Percentiles rank a stretch among this genome's conserved stretches.
These are phyloP conservation scores for Pichia terricola DNA, from an alignment of 1,139 yeast species.

Conservation along the genomic window DNA sequence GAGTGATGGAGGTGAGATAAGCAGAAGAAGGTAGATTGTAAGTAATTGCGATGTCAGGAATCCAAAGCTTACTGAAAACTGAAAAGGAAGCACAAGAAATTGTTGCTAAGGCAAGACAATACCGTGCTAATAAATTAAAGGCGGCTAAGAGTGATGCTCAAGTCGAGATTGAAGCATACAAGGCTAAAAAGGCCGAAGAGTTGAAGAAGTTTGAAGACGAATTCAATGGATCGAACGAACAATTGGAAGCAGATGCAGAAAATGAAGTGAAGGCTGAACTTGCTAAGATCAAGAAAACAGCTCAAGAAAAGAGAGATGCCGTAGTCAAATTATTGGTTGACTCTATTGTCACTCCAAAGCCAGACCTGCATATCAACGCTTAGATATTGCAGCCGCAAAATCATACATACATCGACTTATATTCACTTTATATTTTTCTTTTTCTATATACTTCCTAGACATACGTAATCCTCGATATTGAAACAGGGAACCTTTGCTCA, in stretches of 20 bases:
- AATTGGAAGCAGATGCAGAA: conserved; percentile 46
- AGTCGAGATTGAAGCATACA: conserved; percentile 79
- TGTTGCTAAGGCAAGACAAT: conserved; percentile 81
- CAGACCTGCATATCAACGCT: conserved; percentile 78
- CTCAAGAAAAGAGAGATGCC: conserved; percentile 48
- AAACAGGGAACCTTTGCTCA: too few species aligned
- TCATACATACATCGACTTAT: too few species aligned
- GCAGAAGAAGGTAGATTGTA: too few species aligned
- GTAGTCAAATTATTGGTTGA: conserved; percentile 73
- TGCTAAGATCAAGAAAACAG: conserved; percentile 48
- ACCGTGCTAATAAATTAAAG: conserved; percentile 81
- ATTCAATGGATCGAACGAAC: conserved; percentile 46
- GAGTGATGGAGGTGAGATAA: too few species aligned
- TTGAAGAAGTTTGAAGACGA: conserved; percentile 61
- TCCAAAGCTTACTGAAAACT: conserved; percentile 40
- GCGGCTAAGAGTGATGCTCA: conserved; percentile 93
- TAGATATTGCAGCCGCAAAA: neutral
- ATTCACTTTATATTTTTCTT: too few species aligned
- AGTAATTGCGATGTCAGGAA: conserved; percentile 16
- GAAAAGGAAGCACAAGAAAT: conserved; percentile 96
- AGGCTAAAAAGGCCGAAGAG: conserved; percentile 75
- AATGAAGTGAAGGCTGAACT: conserved; percentile 25
- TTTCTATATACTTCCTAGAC: too few species aligned
- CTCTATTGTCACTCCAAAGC: conserved; percentile 71
- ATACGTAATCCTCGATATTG: too few species aligned